Evolutionary conservation across 2,329 filamentous ascomycete species (phyloP).

Genomic region (Neocucurbitaria cava): DNA sequence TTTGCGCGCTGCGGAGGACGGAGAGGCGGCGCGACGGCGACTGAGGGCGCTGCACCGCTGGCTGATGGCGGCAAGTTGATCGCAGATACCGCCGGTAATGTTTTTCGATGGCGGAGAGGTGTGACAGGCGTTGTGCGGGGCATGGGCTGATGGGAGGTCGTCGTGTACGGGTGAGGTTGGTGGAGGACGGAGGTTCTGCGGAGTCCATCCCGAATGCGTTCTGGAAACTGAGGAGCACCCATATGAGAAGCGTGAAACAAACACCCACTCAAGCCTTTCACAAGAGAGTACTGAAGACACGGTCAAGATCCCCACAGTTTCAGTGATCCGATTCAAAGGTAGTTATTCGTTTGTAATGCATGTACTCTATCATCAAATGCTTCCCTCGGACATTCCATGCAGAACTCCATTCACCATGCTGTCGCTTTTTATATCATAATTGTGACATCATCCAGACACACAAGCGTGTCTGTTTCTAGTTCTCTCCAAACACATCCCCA

Average conservation of each 20-base stretch:
- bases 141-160: conserved; percentile 29
- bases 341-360: conserved; percentile 4
- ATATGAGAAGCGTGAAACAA: background rate
- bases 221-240: background rate
- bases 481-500: conserved; percentile 59
- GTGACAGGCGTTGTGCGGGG: conserved; percentile 21
- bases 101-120: conserved; percentile 15
- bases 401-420: conserved; percentile 3
- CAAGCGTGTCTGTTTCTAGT: conserved; percentile 1
- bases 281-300: too few relatives aligned
- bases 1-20: conserved; percentile 17
- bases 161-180: conserved; percentile 32
- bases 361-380: conserved; percentile 2
- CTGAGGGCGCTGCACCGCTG: conserved; percentile 6
- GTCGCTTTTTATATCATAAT: conserved; percentile 3
- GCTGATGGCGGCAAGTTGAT: conserved; percentile 7
- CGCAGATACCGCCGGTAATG: conserved; percentile 19
- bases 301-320: too few relatives aligned
- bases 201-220: conserved; percentile 14
- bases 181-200: conserved; percentile 30
- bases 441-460: background rate
- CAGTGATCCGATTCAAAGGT: too few relatives aligned
- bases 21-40: conserved; percentile 5
- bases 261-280: background rate
- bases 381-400: background rate